Evolutionary conservation across 768 basidiomycete genomes (phyloP).

Genomic region (Termitomyces sp.): DNA sequence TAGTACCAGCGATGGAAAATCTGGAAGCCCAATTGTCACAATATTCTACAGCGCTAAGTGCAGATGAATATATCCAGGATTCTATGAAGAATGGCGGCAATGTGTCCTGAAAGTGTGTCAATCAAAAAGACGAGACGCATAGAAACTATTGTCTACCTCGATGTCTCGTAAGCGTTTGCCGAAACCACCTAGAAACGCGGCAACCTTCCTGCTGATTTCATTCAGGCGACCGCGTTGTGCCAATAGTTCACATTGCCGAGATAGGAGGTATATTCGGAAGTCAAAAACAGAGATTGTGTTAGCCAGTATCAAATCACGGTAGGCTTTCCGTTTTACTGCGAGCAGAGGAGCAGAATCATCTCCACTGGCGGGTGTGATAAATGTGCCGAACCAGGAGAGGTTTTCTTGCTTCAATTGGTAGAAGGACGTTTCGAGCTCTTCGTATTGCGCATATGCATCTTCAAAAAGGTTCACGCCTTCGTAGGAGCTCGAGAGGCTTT

Average conservation of each 20-base stretch:
- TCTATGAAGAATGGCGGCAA: constrained; percentile 76
- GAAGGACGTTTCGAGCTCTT: constrained; percentile 87
- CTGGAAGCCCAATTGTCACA: constrained; percentile 67
- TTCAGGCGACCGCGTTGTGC: constrained; percentile 60
- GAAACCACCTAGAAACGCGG: constrained; percentile 72
- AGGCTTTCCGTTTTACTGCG: constrained; percentile 75
- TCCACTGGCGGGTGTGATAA: constrained; percentile 60
- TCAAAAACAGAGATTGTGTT: constrained; percentile 94
- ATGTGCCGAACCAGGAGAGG: constrained; percentile 86
- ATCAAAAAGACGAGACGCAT: not conserved
- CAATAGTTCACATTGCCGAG: constrained; percentile 76
- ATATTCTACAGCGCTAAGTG: constrained; percentile 75
- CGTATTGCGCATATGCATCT: constrained; percentile 84
- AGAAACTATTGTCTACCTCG: constrained; percentile 53
- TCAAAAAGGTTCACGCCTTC: constrained; percentile 87
- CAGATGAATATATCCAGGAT: constrained; percentile 91
- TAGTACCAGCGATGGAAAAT: constrained; percentile 39
- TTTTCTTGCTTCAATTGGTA: constrained; percentile 71
- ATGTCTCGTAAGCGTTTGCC: constrained; percentile 69
- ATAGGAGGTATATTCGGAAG: constrained; percentile 85
- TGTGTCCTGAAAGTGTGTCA: constrained; percentile 15
- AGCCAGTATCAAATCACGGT: constrained; percentile 81
- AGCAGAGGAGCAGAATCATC: constrained; percentile 83
- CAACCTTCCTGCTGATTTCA: constrained; percentile 68
- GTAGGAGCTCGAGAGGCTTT: constrained; percentile 88